These are phyloP conservation scores for Macadamia tetraphylla DNA, from an alignment of 164 flowering plant species.

Conservation along the genomic window DNA sequence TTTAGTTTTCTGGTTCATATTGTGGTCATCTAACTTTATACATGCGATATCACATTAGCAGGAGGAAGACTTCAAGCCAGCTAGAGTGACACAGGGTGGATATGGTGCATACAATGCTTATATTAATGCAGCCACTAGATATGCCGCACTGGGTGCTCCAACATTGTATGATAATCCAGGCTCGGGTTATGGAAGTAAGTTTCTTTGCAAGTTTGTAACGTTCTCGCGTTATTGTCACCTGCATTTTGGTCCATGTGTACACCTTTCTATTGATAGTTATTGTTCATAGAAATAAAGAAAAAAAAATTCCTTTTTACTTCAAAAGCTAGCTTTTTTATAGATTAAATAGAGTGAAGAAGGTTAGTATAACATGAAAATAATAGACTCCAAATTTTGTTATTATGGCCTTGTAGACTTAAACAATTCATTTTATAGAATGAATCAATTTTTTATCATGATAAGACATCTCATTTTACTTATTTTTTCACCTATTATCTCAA, in stretches of 20 bases:
- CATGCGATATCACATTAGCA: constrained; percentile 19
- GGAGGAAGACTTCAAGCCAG: constrained; percentile 82
- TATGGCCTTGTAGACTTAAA: not conserved
- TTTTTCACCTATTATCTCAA: not conserved
- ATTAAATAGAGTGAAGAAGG: not conserved
- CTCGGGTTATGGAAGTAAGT: constrained; percentile 81
- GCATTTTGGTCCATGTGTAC: not conserved
- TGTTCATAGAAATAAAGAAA: not conserved
- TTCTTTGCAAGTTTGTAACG: not conserved
- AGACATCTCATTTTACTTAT: not conserved
- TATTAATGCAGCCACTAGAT: constrained; percentile 90
- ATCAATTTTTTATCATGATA: no score
- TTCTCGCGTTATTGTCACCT: not conserved
- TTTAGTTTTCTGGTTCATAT: not conserved
- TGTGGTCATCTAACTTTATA: not conserved
- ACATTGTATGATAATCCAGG: constrained; percentile 85
- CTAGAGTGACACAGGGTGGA: constrained; percentile 60
- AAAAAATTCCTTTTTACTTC: no score
- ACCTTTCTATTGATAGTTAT: not conserved
- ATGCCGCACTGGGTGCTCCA: constrained; percentile 97
- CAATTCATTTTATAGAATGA: no score
- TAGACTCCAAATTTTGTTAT: not conserved
- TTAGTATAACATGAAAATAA: not conserved
- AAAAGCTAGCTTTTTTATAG: no score
- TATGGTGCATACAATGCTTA: constrained; percentile 98